These are phyloP conservation scores for Melaleuca quinquenervia DNA, from an alignment of 345 rosid genomes.

Conservation along the genomic window DNA sequence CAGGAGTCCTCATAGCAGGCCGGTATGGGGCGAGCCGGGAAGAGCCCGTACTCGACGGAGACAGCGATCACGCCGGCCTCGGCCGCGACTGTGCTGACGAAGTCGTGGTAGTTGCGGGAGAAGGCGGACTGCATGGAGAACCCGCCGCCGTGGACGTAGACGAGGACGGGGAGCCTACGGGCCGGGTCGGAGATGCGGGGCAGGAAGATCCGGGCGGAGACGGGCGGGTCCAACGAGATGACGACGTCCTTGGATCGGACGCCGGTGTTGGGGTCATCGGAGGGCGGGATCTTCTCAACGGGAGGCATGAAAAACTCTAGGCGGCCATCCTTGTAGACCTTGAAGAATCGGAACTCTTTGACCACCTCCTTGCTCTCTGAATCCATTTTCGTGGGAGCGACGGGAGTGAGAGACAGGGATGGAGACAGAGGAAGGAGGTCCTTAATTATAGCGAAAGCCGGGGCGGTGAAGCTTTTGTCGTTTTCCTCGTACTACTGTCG, in stretches of 20 bases:
- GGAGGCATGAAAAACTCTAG: conserved; percentile 6
- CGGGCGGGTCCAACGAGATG: conserved; percentile 5
- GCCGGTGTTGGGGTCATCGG: conserved; percentile 12
- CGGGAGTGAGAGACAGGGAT: conserved; percentile 1
- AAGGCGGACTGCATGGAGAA: conserved; percentile 14
- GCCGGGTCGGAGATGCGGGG: conserved; percentile 6
- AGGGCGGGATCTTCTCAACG: conserved; percentile 7
- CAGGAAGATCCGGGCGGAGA: conserved; percentile 30
- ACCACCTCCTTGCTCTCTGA: neutral
- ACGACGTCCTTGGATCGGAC: conserved; percentile 21
- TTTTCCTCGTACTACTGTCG: neutral
- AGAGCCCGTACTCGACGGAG: conserved; percentile 17
- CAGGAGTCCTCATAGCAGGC: conserved; percentile 28
- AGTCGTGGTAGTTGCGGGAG: neutral
- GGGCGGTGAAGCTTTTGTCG: neutral
- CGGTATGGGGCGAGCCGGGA: conserved; percentile 22
- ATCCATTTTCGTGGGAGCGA: neutral
- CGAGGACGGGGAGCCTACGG: conserved; percentile 17
- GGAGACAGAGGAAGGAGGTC: neutral
- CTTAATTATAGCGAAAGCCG: neutral
- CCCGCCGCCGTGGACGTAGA: conserved; percentile 18
- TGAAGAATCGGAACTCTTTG: conserved; percentile 27
- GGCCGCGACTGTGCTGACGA: neutral
- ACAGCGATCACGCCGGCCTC: conserved; percentile 5
- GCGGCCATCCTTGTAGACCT: conserved; percentile 16